phyloP scores from a whole-genome alignment of 164 flowering plant species.

The Akebia trifoliata region DNA sequence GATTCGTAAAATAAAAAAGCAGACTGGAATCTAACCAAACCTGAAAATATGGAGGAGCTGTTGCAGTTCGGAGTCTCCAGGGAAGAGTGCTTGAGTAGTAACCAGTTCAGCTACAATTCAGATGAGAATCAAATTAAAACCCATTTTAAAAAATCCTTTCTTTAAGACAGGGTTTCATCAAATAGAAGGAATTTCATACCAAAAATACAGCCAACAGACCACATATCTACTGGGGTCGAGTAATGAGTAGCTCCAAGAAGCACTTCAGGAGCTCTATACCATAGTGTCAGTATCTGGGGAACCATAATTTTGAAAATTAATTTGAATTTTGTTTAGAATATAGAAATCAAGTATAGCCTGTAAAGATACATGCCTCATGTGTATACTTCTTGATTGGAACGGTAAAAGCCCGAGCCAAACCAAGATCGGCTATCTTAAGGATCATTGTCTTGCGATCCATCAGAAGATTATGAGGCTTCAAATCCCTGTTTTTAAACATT shows the following conservation, averaged over 20 bases:
- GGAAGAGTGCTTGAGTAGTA: constrained; percentile 75
- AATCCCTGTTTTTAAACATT: constrained; percentile 51
- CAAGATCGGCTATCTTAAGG: constrained; percentile 95
- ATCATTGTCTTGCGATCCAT: constrained; percentile 71
- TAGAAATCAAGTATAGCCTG: not conserved
- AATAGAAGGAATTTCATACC: constrained; percentile 32
- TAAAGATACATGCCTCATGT: constrained; percentile 62
- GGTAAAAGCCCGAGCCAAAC: constrained; percentile 80
- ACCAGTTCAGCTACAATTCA: constrained; percentile 67
- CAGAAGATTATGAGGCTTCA: constrained; percentile 92
- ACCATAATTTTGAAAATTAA: not conserved
- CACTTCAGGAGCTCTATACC: constrained; percentile 39
- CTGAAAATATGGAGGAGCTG: constrained; percentile 93
- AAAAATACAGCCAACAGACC: constrained; percentile 95
- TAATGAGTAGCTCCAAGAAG: constrained; percentile 39
- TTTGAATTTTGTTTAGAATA: no score
- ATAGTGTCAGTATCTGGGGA: constrained; percentile 65
- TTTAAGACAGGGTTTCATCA: not conserved
- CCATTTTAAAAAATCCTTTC: not conserved
- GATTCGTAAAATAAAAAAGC: not conserved
- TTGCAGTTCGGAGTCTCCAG: constrained; percentile 89
- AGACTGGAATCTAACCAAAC: constrained; percentile 20
- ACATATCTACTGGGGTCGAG: constrained; percentile 74
- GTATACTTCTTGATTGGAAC: constrained; percentile 86
- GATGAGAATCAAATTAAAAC: not conserved